Conservation (phyloP, 2,329 filamentous ascomycete genomes). For the Elsinoe necatrix region DNA sequence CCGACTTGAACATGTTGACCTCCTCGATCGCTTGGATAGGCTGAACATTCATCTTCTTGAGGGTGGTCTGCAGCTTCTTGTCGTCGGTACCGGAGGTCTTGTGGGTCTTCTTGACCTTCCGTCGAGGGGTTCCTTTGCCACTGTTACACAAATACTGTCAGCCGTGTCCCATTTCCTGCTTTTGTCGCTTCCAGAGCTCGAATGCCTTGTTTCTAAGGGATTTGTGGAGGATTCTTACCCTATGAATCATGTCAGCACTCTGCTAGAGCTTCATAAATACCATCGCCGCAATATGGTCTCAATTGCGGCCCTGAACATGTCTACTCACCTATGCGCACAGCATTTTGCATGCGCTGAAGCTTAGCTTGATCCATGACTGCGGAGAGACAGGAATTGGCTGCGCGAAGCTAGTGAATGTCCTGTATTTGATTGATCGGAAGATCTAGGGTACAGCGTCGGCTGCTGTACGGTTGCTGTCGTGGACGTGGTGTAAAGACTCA, state of each 20-base stretch:
- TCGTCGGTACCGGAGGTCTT: slow-evolving; percentile 89
- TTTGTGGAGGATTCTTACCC: slow-evolving; percentile 26
- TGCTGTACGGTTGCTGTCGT: background rate
- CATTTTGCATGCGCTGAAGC: slow-evolving; percentile 57
- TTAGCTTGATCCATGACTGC: slow-evolving; percentile 57
- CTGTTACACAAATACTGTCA: slow-evolving; percentile 37
- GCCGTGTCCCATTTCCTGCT: background rate
- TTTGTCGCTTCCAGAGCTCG: background rate
- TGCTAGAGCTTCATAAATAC: background rate
- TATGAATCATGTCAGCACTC: slow-evolving; percentile 24
- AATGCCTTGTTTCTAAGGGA: background rate
- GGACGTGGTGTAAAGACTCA: background rate
- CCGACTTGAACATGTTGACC: slow-evolving; percentile 99
- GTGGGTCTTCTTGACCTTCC: slow-evolving; percentile 97
- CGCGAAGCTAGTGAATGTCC: background rate
- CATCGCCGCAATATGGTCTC: background rate
- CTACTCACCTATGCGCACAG: slow-evolving; percentile 62
- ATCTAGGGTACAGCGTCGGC: background rate
- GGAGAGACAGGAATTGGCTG: slow-evolving; percentile 15
- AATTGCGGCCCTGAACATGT: background rate
- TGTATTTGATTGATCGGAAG: background rate
- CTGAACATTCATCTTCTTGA: slow-evolving; percentile 99
- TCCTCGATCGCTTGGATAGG: slow-evolving; percentile 99
- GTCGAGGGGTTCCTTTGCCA: slow-evolving; percentile 95
- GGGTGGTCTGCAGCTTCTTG: slow-evolving; percentile 95